phyloP scores from a whole-genome alignment of 495 filamentous ascomycete species.

The Rostrohypoxylon terebratum region DNA sequence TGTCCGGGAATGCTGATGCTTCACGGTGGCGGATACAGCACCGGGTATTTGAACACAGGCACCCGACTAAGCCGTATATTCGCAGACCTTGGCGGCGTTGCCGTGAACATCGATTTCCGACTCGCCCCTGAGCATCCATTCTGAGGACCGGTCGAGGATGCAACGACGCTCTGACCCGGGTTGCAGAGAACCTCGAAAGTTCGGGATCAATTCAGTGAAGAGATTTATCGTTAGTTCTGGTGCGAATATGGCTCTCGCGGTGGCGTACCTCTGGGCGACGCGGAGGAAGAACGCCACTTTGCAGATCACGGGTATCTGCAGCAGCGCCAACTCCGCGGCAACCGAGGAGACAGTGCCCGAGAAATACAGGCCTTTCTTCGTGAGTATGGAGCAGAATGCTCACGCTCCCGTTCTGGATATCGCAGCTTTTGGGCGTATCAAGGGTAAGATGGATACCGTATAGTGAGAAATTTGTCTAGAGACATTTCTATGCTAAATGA shows the following conservation, averaged over 20 bases:
- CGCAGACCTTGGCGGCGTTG: slow-evolving; percentile 49
- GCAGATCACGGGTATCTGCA: slow-evolving; percentile 57
- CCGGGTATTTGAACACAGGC: slow-evolving; percentile 52
- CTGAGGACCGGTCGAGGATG: slow-evolving; percentile 58
- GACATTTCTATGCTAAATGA: background rate
- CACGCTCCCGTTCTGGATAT: slow-evolving; percentile 4
- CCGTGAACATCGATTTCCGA: slow-evolving; percentile 59
- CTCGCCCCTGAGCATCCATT: slow-evolving; percentile 62
- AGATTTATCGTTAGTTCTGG: slow-evolving; percentile 64
- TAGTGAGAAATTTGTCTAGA: background rate
- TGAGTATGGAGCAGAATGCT: slow-evolving; percentile 38
- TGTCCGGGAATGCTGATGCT: slow-evolving; percentile 56
- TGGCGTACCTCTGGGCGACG: slow-evolving; percentile 53
- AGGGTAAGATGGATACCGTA: background rate
- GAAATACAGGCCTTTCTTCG: slow-evolving; percentile 32
- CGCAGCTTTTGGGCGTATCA: slow-evolving; percentile 13
- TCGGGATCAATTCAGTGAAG: slow-evolving; percentile 51
- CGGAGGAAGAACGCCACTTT: slow-evolving; percentile 49
- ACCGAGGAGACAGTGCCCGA: slow-evolving; percentile 30
- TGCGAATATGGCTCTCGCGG: slow-evolving; percentile 56
- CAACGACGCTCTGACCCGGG: slow-evolving; percentile 62
- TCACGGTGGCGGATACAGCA: slow-evolving; percentile 58
- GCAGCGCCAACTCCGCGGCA: slow-evolving; percentile 50
- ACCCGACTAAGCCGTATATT: slow-evolving; percentile 47
- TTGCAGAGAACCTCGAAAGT: background rate